Percentiles rank a stretch among this genome's conserved stretches.
Conservation (phyloP, 2,329 filamentous ascomycete genomes). For the Nemania diffusa region DNA sequence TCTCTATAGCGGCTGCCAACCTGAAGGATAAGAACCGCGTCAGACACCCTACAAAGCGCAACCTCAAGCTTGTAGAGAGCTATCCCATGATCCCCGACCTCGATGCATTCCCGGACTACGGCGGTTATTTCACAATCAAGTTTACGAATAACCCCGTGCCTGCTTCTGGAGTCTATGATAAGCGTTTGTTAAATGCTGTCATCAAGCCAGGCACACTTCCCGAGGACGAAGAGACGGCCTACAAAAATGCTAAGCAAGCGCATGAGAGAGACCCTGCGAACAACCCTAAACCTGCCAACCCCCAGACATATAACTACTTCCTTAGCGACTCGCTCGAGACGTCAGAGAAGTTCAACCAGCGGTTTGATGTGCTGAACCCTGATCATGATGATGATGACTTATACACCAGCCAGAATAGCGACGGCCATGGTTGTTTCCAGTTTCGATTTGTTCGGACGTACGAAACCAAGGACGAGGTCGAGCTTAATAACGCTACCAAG, state of each 20-base stretch:
- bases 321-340: slow-evolving; percentile 62
- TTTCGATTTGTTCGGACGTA: slow-evolving; percentile 72
- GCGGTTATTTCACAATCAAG: slow-evolving; percentile 76
- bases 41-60: slow-evolving; percentile 68
- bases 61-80: slow-evolving; percentile 68
- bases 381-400: slow-evolving; percentile 64
- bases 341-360: slow-evolving; percentile 66
- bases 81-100: slow-evolving; percentile 72
- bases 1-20: slow-evolving; percentile 64
- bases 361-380: slow-evolving; percentile 68
- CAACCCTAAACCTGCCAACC: slow-evolving; percentile 65
- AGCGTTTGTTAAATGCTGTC: slow-evolving; percentile 69
- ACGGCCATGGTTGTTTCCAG: slow-evolving; percentile 63
- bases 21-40: slow-evolving; percentile 65
- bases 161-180: slow-evolving; percentile 64
- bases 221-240: slow-evolving; percentile 63
- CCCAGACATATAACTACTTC: slow-evolving; percentile 75
- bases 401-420: slow-evolving; percentile 63
- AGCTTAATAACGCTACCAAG: slow-evolving; percentile 67
- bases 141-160: slow-evolving; percentile 73
- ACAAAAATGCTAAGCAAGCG: slow-evolving; percentile 61
- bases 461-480: slow-evolving; percentile 69
- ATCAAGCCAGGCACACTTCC: slow-evolving; percentile 69
- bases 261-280: slow-evolving; percentile 67
- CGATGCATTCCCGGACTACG: slow-evolving; percentile 75